Evolutionary conservation across 441 rosid species (phyloP).

Genomic region (Gossypium laxum): DNA sequence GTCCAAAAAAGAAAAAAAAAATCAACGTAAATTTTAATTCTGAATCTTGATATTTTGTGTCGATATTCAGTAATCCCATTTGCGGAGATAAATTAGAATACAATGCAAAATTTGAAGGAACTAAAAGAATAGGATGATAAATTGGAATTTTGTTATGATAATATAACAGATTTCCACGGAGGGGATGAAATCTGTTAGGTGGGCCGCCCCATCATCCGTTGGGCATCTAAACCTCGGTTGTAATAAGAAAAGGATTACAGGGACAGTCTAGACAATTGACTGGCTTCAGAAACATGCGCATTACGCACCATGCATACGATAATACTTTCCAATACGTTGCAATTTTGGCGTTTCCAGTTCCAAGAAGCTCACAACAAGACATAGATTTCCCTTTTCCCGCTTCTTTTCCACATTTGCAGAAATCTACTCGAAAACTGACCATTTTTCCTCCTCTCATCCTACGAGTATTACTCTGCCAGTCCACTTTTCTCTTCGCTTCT

Average conservation of each 20-base stretch:
- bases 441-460: not conserved
- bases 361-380: not conserved
- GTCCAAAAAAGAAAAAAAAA: too few relatives aligned
- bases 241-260: not conserved
- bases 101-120: not conserved
- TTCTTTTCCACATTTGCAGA: not conserved
- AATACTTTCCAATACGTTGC: not conserved
- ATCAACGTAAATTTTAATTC: too few relatives aligned
- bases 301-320: not conserved
- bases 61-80: too few relatives aligned
- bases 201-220: not conserved
- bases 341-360: not conserved
- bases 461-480: not conserved
- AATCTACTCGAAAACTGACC: not conserved
- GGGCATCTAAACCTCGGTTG: not conserved
- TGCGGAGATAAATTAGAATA: too few relatives aligned
- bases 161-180: not conserved
- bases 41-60: too few relatives aligned
- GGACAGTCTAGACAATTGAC: not conserved
- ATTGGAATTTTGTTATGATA: not conserved
- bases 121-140: not conserved
- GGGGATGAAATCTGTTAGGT: not conserved
- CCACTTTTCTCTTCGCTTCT: not conserved
- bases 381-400: slow-evolving; percentile 21
- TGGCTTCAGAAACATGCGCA: slow-evolving; percentile 6